Percentiles rank a stretch among this genome's conserved stretches.
Conservation (phyloP, 2,329 filamentous ascomycete species). For the Massarina eburnea region DNA sequence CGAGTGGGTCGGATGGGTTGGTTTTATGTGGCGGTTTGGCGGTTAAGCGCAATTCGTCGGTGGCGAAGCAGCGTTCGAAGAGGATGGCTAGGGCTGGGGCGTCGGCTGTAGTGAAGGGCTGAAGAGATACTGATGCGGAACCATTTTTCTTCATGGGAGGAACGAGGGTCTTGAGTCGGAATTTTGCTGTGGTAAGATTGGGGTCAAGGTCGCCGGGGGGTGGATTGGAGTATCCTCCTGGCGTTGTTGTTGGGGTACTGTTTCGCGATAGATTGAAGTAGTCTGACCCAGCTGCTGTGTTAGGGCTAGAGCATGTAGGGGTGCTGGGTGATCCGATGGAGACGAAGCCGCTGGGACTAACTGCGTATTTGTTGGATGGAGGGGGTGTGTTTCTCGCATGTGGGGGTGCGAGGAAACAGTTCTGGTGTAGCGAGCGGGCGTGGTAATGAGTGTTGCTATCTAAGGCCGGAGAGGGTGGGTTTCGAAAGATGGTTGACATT, state of each 20-base stretch:
- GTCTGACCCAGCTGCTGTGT: no score
- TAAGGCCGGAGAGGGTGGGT: background rate
- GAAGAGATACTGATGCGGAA: background rate
- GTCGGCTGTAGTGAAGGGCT: constrained; percentile 4
- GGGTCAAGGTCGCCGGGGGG: no score
- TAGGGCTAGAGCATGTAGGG: background rate
- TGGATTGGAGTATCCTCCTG: no score
- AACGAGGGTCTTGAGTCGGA: no score
- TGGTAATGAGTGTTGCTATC: background rate
- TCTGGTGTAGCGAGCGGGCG: background rate
- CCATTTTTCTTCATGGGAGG: background rate
- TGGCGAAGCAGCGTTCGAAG: constrained; percentile 7
- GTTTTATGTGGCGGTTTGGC: constrained; percentile 4
- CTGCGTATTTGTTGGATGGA: background rate
- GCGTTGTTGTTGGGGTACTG: no score
- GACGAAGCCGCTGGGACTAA: background rate
- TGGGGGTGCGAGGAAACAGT: constrained; percentile 1
- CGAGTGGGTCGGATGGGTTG: background rate
- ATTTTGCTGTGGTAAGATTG: no score
- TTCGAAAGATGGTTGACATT: background rate
- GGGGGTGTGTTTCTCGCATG: no score
- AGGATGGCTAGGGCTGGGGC: constrained; percentile 1
- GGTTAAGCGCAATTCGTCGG: constrained; percentile 3
- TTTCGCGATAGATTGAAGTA: no score
- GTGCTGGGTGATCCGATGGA: background rate